Evolutionary conservation across 192 early-diverging fungal species (phyloP).

Genomic region (Diversispora epigaea): DNA sequence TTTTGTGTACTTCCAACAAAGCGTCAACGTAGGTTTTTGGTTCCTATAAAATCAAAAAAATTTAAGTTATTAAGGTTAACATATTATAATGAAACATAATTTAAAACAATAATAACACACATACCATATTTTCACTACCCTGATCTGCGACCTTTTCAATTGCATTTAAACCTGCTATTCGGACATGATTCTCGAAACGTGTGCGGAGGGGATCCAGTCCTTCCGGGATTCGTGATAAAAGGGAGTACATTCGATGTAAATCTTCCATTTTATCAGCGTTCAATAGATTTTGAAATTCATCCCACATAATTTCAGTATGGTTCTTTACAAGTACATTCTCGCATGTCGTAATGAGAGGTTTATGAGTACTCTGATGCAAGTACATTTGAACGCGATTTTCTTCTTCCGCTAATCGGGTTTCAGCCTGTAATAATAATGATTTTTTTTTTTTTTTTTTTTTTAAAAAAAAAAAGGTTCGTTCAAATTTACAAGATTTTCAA

Average conservation of each 20-base stretch:
- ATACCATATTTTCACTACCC: slow-evolving; percentile 54
- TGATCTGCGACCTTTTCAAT: slow-evolving; percentile 73
- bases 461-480: background rate
- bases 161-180: slow-evolving; percentile 73
- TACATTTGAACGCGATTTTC: slow-evolving; percentile 86
- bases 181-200: slow-evolving; percentile 77
- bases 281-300: slow-evolving; percentile 89
- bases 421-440: slow-evolving; percentile 49
- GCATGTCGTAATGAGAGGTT: slow-evolving; percentile 76
- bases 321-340: slow-evolving; percentile 85
- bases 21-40: slow-evolving; percentile 87
- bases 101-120: background rate
- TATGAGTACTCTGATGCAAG: slow-evolving; percentile 78
- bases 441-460: background rate
- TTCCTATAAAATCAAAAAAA: slow-evolving; percentile 45
- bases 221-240: slow-evolving; percentile 78
- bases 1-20: slow-evolving; percentile 81
- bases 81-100: background rate
- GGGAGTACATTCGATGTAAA: slow-evolving; percentile 81
- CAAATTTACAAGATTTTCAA: background rate
- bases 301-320: slow-evolving; percentile 78
- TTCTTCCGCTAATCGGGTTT: slow-evolving; percentile 74
- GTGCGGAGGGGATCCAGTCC: slow-evolving; percentile 78
- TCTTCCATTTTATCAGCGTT: slow-evolving; percentile 87
- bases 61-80: slow-evolving; percentile 10